Conservation (phyloP, 2,329 filamentous ascomycete genomes). For the Simplicillium aogashimaense region DNA sequence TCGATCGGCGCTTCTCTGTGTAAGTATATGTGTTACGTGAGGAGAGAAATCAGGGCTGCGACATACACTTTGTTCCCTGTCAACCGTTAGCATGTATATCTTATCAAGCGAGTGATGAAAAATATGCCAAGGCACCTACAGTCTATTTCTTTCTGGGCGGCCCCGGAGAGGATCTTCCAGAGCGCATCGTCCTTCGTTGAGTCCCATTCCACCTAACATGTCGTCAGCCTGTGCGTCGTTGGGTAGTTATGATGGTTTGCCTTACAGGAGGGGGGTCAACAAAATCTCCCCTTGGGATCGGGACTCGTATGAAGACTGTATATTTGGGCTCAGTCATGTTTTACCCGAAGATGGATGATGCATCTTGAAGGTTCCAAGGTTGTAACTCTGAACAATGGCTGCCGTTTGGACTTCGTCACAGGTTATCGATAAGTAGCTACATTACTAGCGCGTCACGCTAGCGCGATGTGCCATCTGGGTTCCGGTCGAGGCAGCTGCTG, state of each 20-base stretch:
- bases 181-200: constrained; percentile 74
- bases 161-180: constrained; percentile 82
- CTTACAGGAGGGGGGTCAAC: constrained; percentile 78
- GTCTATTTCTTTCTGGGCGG: constrained; percentile 74
- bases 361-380: not conserved
- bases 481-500: not conserved
- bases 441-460: not conserved
- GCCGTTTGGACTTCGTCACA: not conserved
- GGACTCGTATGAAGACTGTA: constrained; percentile 82
- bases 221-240: constrained; percentile 5
- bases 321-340: constrained; percentile 44
- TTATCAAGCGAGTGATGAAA: not conserved
- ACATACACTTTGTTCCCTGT: constrained; percentile 64
- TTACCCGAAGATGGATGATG: constrained; percentile 1
- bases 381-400: not conserved
- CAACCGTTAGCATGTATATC: not conserved
- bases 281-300: constrained; percentile 79
- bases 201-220: constrained; percentile 72
- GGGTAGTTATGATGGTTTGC: constrained; percentile 6
- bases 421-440: not conserved
- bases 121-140: constrained; percentile 45
- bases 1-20: constrained; percentile 48
- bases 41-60: constrained; percentile 1
- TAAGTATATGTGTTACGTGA: constrained; percentile 10
- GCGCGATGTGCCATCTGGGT: not conserved